Evolutionary conservation across 2,329 filamentous ascomycete genomes (phyloP).

Genomic region (Trichoderma atroviride): DNA sequence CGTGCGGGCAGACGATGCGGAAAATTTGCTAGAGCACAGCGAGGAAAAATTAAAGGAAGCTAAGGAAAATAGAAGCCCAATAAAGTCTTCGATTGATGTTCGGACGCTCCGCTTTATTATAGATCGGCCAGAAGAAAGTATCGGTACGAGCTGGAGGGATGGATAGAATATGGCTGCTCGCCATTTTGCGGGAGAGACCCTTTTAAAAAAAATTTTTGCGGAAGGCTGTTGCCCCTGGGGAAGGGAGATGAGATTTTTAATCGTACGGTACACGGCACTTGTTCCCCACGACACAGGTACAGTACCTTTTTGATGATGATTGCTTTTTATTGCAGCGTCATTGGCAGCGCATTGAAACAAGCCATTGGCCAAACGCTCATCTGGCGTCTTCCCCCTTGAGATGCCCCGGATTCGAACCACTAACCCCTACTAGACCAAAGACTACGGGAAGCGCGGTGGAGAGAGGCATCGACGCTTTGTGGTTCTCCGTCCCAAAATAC

Average conservation of each 20-base stretch:
- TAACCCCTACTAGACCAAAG: neutral
- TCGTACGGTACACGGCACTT: neutral
- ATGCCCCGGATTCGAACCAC: neutral
- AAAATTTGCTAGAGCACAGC: neutral
- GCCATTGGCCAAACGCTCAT: neutral
- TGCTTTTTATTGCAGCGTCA: neutral
- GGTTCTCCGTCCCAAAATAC: neutral
- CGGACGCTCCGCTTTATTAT: constrained; percentile 7
- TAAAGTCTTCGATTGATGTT: constrained; percentile 11
- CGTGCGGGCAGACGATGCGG: neutral
- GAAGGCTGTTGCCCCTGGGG: neutral
- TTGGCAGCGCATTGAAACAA: neutral
- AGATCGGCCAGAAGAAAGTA: constrained; percentile 12
- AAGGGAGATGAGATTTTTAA: neutral
- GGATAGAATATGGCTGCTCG: constrained; percentile 2
- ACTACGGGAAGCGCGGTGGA: neutral
- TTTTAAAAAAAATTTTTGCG: neutral
- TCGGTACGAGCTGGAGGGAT: neutral
- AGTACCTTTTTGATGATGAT: neutral
- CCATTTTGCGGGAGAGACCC: neutral
- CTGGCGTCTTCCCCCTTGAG: neutral
- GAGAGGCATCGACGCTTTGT: neutral
- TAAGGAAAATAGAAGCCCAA: constrained; percentile 3
- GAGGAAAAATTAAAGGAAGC: neutral
- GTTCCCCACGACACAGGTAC: neutral